Base-by-base conservation (phyloP, 1,139 yeast species). In the Ogataea hybrid region DNA sequence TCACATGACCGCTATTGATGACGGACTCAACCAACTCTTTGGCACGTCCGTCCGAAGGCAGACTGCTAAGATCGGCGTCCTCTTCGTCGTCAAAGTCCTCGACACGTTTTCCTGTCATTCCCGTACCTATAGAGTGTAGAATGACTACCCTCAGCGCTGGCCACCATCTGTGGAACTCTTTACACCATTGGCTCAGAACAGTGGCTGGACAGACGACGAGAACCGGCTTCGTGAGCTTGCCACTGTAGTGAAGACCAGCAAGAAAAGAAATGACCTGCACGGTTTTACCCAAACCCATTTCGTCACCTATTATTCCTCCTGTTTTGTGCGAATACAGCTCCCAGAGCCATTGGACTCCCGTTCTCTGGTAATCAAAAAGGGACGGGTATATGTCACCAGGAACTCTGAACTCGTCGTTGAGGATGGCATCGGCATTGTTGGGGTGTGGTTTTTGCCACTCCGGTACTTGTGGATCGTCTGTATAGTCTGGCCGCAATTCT, bases 111-210 rank as follows among this genome's bases (percentile, higher is more conserved):
- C 61, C 64, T 9, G 65, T 63, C 89, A 92, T 83, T 1, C 96
- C 98, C 1, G 89, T 71, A 0, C 99, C 98, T 37, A 89, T 92
- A 4, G 96, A 84, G 62, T 92, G 98, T 35, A 92, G 66, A 39
- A 92, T 88, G 3, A 86, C 81, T 12, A 92, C 81, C 45, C 98
- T 66, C 22, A 94, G 70, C 0, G 97, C 90, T 2, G 98, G 97
- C 97, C 97, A 92, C 98, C 98, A 92, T 37, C 84, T 75, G 56
- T 92, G 98, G 43, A 92, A 81, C 61, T 92, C 98, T 49, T 83
- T 84, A 5, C 90, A 95, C 98, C 98, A 92, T 59, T 92, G 98
- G 48, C 80, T 84, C 73, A 92, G 70, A 0, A 92, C 97, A 0
- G 98, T 92, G 0, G 98, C 97, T 0, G 98, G 98, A 46, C 96